A percentile compares a stretch with the other conserved stretches of the same genome.
Evolutionary conservation across 495 filamentous ascomycete species (phyloP).

Genomic region (Podospora appendiculata): DNA sequence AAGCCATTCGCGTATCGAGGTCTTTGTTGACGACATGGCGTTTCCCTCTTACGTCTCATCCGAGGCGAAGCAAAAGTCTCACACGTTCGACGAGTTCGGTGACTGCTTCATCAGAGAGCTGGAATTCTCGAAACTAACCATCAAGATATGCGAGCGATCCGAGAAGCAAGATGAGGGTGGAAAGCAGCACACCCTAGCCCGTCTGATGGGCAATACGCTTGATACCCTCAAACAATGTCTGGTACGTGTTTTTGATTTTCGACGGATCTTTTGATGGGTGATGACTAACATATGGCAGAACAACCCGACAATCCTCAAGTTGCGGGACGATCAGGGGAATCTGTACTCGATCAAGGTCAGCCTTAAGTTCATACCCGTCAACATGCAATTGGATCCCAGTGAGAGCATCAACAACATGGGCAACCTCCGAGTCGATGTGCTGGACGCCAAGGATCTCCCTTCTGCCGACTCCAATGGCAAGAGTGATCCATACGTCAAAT

Average conservation of each 20-base stretch:
- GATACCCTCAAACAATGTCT: constrained; percentile 80
- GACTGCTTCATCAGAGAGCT: constrained; percentile 95
- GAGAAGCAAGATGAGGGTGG: constrained; percentile 65
- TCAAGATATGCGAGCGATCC: constrained; percentile 69
- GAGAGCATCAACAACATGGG: constrained; percentile 99
- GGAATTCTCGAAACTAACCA: constrained; percentile 86
- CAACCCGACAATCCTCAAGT: constrained; percentile 71
- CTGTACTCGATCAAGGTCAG: constrained; percentile 78
- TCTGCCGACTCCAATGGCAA: constrained; percentile 91
- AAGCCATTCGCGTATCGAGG: constrained; percentile 70
- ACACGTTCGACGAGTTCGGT: constrained; percentile 79
- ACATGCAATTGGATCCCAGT: constrained; percentile 87
- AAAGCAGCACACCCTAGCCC: constrained; percentile 68
- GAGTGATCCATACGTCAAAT: constrained; percentile 95
- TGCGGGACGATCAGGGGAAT: constrained; percentile 69
- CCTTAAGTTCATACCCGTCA: constrained; percentile 86
- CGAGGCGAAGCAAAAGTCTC: constrained; percentile 55
- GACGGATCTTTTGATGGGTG: not conserved
- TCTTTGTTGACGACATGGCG: constrained; percentile 88
- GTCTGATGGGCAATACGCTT: constrained; percentile 75
- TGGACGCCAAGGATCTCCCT: constrained; percentile 81
- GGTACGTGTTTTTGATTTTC: constrained; percentile 28
- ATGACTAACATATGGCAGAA: constrained; percentile 46
- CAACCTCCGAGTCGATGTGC: constrained; percentile 79
- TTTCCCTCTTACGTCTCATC: constrained; percentile 83